Conservation (phyloP, 139 green algal genomes). For the Tetraselmis chui region DNA sequence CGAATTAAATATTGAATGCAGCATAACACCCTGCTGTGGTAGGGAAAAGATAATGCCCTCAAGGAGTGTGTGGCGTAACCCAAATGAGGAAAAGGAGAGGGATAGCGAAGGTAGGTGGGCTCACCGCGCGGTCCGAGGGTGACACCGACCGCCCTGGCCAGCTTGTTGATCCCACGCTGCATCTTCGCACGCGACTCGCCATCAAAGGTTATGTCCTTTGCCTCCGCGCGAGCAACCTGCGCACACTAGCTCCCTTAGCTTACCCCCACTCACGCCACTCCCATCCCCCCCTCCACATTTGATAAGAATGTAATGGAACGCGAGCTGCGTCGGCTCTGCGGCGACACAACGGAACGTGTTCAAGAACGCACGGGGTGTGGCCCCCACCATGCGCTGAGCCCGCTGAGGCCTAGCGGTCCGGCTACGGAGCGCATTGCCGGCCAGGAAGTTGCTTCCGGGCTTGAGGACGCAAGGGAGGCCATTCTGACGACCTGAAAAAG, state of each 20-base stretch:
- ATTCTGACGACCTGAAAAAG: neutral
- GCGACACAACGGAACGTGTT: neutral
- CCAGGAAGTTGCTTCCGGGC: neutral
- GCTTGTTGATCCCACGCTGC: constrained; percentile 95
- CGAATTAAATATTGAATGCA: too few relatives aligned
- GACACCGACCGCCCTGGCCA: constrained; percentile 91
- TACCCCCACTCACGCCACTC: neutral
- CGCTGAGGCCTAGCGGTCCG: neutral
- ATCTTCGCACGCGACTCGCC: constrained; percentile 73
- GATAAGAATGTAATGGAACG: neutral
- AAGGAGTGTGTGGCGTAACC: neutral
- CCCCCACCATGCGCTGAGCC: neutral
- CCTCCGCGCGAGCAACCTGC: constrained; percentile 68
- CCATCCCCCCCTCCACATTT: neutral
- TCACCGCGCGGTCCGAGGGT: constrained; percentile 90
- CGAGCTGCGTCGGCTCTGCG: neutral
- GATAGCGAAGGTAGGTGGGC: constrained; percentile 12
- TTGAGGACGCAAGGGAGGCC: neutral
- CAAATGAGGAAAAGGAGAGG: constrained; percentile 12
- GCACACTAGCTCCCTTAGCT: neutral
- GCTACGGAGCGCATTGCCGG: neutral
- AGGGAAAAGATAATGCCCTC: neutral
- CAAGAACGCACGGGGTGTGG: too few relatives aligned
- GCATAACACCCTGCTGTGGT: neutral
- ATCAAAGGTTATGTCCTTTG: constrained; percentile 96